phyloP scores from a whole-genome alignment of 371 early-diverging fungal genomes.

The Chytridiales sp. region DNA sequence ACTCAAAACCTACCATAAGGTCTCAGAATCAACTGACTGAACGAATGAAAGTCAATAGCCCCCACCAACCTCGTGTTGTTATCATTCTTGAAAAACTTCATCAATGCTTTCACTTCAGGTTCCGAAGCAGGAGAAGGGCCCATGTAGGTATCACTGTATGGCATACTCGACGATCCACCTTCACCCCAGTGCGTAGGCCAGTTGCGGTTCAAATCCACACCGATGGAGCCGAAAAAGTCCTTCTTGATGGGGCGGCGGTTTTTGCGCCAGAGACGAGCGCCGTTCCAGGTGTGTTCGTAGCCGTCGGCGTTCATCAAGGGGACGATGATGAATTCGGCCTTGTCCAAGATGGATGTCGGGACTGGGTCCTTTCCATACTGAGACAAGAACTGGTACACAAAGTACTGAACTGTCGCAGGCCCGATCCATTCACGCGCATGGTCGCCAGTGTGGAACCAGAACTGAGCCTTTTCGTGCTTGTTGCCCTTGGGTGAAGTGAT shows the following conservation, averaged over 20 bases:
- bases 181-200: constrained; percentile 60
- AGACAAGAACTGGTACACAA: constrained; percentile 44
- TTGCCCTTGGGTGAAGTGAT: constrained; percentile 38
- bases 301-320: constrained; percentile 66
- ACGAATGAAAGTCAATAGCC: constrained; percentile 62
- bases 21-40: constrained; percentile 42
- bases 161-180: constrained; percentile 51
- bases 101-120: constrained; percentile 56
- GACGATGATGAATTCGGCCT: constrained; percentile 51
- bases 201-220: constrained; percentile 49
- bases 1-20: constrained; percentile 24
- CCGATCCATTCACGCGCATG: constrained; percentile 67
- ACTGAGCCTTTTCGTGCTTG: constrained; percentile 39
- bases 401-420: constrained; percentile 49
- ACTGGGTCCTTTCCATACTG: constrained; percentile 42
- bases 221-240: constrained; percentile 32
- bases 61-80: constrained; percentile 50
- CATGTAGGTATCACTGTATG: constrained; percentile 56
- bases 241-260: constrained; percentile 43
- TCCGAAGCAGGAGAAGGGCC: constrained; percentile 57
- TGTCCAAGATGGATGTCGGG: constrained; percentile 38
- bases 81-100: constrained; percentile 42
- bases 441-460: constrained; percentile 52
- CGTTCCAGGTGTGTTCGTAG: constrained; percentile 54
- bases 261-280: constrained; percentile 62